These are phyloP conservation scores for Aspergillus fructus DNA, from an alignment of 2,329 filamentous ascomycete genomes.

Conservation along the genomic window DNA sequence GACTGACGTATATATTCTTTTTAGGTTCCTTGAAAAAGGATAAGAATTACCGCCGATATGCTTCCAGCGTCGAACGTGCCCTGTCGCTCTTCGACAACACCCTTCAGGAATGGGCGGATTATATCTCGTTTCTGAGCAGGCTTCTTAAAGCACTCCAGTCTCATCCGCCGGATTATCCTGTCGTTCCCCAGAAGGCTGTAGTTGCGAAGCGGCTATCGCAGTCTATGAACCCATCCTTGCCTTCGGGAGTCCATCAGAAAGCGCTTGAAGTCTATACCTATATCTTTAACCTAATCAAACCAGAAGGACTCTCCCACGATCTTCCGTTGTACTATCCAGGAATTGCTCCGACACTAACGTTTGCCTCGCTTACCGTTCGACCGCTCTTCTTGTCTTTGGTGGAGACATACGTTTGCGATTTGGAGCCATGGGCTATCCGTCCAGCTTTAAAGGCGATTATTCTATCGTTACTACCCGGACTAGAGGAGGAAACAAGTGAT, in stretches of 20 bases:
- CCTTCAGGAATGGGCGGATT: slow-evolving; percentile 98
- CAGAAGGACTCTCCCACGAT: slow-evolving; percentile 75
- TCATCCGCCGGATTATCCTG: slow-evolving; percentile 68
- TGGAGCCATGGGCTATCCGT: slow-evolving; percentile 70
- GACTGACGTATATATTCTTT: background rate
- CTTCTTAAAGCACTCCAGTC: slow-evolving; percentile 92
- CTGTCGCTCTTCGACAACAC: slow-evolving; percentile 88
- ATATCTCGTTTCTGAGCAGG: slow-evolving; percentile 92
- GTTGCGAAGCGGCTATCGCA: slow-evolving; percentile 91
- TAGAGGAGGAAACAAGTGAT: slow-evolving; percentile 95
- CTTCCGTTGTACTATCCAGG: slow-evolving; percentile 87
- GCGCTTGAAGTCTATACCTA: slow-evolving; percentile 89
- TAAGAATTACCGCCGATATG: slow-evolving; percentile 81
- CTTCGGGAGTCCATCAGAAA: slow-evolving; percentile 97
- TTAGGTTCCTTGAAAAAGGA: slow-evolving; percentile 53
- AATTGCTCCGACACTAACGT: slow-evolving; percentile 83
- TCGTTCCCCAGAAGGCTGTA: slow-evolving; percentile 76
- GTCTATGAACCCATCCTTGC: slow-evolving; percentile 88
- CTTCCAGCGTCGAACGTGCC: slow-evolving; percentile 80
- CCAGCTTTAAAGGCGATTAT: slow-evolving; percentile 90
- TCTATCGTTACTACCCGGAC: slow-evolving; percentile 80
- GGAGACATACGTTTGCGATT: slow-evolving; percentile 72
- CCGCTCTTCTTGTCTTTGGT: slow-evolving; percentile 81
- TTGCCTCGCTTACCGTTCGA: slow-evolving; percentile 88
- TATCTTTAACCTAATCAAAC: slow-evolving; percentile 81